Evolutionary conservation across 1,284 basidiomycete species (phyloP), one percentile per base, ranked within the genome.

Genomic region (Neolentinus lepideus): DNA sequence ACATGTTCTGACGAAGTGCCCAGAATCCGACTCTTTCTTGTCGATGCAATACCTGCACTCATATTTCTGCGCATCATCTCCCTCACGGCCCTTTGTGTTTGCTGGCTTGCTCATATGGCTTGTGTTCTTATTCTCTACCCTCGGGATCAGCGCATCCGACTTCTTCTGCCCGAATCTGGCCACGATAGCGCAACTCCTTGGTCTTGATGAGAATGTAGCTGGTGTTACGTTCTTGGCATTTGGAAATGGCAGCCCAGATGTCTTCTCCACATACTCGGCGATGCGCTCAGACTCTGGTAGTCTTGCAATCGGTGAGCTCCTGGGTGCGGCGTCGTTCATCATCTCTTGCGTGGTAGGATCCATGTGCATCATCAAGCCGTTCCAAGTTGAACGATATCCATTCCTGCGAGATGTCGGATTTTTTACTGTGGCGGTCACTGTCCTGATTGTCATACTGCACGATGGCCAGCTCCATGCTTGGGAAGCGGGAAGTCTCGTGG

Each of bases 321-420:
- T 99, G 22, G 96, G 96, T 14, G 96, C 96, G 1, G 95, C 96
- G 1, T 84, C 92, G 1, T 99, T 98, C 73, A 96, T 98, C 68
- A 87, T 94, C 21, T 93, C 92, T 2, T 94, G 95, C 64, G 94
- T 99, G 38, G 94, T 92, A 2, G 96, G 96, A 4, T 90, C 90
- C 16, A 97, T 99, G 85, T 95, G 94, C 65, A 87, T 99, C 67
- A 92, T 98, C 67, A 88, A 88, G 58, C 94, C 94, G 0, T 99
- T 99, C 73, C 80, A 83, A 60, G 93, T 98, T 16, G 79, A 88
- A 29, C 81, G 78, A 0, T 76, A 78, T 36, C 86, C 92, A 0
- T 98, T 99, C 71, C 72, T 97, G 14, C 86, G 97, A 33, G 97
- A 99, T 68, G 90, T 95, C 27, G 85, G 90, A 19, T 98, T 98